Conservation (phyloP, 2,329 filamentous ascomycete species). For the Alternaria tenuissima region DNA sequence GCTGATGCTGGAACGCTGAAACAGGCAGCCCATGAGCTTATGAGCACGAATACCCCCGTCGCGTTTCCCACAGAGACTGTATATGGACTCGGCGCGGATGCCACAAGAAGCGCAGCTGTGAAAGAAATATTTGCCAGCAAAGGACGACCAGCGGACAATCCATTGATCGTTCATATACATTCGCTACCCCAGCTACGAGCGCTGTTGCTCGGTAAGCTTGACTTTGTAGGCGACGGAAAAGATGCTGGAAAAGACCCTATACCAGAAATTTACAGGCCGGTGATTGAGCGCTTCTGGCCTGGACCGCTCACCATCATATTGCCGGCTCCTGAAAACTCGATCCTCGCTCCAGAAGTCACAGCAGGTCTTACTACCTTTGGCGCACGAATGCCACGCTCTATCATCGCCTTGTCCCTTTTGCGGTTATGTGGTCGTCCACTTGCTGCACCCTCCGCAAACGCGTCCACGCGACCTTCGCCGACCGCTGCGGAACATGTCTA, state of each 20-base stretch:
- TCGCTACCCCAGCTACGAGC: conserved; percentile 78
- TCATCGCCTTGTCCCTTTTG: conserved; percentile 89
- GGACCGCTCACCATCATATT: conserved; percentile 92
- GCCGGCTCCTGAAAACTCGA: conserved; percentile 73
- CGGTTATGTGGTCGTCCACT: conserved; percentile 78
- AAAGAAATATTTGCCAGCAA: conserved; percentile 93
- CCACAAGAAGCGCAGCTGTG: conserved; percentile 83
- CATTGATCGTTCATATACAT: conserved; percentile 89
- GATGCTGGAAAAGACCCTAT: conserved; percentile 57
- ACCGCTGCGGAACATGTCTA: conserved; percentile 89
- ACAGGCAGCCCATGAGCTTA: conserved; percentile 72
- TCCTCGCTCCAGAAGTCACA: conserved; percentile 89
- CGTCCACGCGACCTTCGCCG: conserved; percentile 89
- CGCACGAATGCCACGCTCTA: conserved; percentile 84
- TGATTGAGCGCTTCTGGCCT: conserved; percentile 90
- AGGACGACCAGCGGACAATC: conserved; percentile 90
- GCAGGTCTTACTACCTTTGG: conserved; percentile 86
- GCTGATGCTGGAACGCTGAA: conserved; percentile 62
- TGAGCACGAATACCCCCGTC: conserved; percentile 75
- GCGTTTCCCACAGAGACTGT: conserved; percentile 98
- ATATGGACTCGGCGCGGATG: conserved; percentile 95
- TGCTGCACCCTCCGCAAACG: conserved; percentile 92
- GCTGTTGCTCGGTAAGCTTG: conserved; percentile 58
- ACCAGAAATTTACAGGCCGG: conserved; percentile 76
- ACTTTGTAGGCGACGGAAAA: background rate